These are phyloP conservation scores for Rhododendron kiyosumense DNA, from an alignment of 148 eudicot genomes.

Conservation along the genomic window DNA sequence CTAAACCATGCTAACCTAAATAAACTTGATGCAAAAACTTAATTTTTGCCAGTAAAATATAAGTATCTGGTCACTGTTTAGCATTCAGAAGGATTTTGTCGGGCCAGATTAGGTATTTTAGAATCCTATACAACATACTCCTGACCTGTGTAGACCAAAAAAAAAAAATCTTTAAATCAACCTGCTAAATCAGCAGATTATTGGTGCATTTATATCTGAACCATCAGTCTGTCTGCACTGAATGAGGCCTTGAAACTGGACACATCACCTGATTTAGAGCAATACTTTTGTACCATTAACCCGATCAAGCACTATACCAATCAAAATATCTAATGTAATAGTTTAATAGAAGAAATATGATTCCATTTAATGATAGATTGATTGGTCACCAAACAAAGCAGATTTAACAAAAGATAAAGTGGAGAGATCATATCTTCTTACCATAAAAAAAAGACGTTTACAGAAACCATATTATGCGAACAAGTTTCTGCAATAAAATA, in stretches of 20 bases:
- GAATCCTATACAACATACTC: not conserved
- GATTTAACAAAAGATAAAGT: not conserved
- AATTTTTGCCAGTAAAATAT: not conserved
- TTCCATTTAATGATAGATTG: not conserved
- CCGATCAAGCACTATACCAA: constrained; percentile 3
- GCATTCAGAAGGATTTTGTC: not conserved
- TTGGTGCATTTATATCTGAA: constrained; percentile 2
- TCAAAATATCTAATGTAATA: not conserved
- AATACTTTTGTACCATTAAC: not conserved
- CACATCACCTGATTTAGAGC: constrained; percentile 6
- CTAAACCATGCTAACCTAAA: not conserved
- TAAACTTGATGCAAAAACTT: not conserved
- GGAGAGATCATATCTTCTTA: constrained; percentile 8
- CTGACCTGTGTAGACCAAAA: not conserved
- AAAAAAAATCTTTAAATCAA: not conserved
- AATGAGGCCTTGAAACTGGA: not conserved
- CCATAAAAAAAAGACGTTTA: not conserved
- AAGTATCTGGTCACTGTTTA: not conserved
- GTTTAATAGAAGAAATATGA: not conserved
- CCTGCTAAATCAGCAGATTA: constrained; percentile 1
- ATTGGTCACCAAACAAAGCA: not conserved
- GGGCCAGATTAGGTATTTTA: not conserved
- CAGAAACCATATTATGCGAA: constrained; percentile 1
- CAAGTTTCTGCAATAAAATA: constrained; percentile 10
- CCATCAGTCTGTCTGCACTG: not conserved